A percentile compares a stretch with the other conserved stretches of the same genome.
phyloP scores from a whole-genome alignment of 805 yeast species.

The Ogataea salicorniae region DNA sequence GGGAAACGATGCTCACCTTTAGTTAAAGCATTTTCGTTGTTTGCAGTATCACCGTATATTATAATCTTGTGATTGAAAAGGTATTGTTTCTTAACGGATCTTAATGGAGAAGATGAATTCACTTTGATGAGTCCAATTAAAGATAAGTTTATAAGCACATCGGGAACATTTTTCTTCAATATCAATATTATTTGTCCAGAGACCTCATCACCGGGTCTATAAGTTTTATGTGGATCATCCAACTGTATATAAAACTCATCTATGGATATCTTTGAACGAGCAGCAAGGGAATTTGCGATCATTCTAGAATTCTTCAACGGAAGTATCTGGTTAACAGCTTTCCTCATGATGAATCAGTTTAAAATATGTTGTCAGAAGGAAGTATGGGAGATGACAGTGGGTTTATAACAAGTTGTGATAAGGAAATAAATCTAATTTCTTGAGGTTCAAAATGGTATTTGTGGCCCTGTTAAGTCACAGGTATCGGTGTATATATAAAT shows the following conservation, averaged over 20 bases:
- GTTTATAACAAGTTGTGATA: no score
- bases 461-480: no score
- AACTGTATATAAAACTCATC: constrained; percentile 66
- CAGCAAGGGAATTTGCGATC: constrained; percentile 14
- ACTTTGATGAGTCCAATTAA: constrained; percentile 54
- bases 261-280: constrained; percentile 26
- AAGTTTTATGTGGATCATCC: constrained; percentile 69
- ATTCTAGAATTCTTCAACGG: constrained; percentile 26
- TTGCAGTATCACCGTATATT: constrained; percentile 45
- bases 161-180: constrained; percentile 49
- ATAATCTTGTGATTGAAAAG: constrained; percentile 56
- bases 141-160: constrained; percentile 48
- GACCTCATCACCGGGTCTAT: constrained; percentile 77
- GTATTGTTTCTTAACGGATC: constrained; percentile 43
- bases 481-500: no score
- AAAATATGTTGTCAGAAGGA: background rate
- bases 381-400: no score
- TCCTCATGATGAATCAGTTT: constrained; percentile 35
- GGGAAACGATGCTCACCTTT: constrained; percentile 88
- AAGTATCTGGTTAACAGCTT: constrained; percentile 44
- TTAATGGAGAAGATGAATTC: constrained; percentile 46
- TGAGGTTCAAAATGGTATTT: no score
- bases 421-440: no score
- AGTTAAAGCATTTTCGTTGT: constrained; percentile 34
- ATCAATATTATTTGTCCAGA: constrained; percentile 58